phyloP scores from a whole-genome alignment of 2,329 filamentous ascomycete species.

The Grosmannia huntii region DNA sequence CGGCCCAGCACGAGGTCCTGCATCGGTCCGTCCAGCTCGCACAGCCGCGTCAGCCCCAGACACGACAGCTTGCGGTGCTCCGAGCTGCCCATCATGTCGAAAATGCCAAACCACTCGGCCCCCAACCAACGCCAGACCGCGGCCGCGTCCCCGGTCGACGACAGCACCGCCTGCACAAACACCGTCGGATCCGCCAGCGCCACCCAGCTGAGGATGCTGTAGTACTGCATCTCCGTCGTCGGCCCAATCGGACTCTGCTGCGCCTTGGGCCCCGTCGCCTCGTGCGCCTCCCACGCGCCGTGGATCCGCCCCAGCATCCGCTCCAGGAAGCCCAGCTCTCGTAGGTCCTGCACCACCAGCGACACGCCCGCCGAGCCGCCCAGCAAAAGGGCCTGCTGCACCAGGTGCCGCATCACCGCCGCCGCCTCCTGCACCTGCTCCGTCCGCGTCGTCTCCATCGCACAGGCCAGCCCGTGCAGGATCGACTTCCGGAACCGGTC shows the following conservation, averaged over 20 bases:
- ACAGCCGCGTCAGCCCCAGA: conserved; percentile 57
- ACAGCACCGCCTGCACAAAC: conserved; percentile 45
- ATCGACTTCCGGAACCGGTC: conserved; percentile 39
- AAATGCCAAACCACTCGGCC: conserved; percentile 53
- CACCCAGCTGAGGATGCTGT: conserved; percentile 69
- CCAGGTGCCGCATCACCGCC: conserved; percentile 50
- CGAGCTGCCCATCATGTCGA: conserved; percentile 54
- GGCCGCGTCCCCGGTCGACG: conserved; percentile 27
- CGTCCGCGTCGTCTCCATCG: conserved; percentile 39
- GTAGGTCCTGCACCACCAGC: conserved; percentile 52
- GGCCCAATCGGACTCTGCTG: conserved; percentile 51
- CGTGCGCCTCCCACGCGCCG: conserved; percentile 58
- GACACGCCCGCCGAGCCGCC: conserved; percentile 49
- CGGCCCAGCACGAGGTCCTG: conserved; percentile 44
- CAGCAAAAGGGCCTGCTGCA: conserved; percentile 48
- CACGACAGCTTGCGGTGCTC: conserved; percentile 59
- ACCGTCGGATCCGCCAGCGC: conserved; percentile 57
- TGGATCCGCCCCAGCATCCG: conserved; percentile 54
- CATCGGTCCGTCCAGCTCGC: conserved; percentile 48
- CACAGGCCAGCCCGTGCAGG: conserved; percentile 34
- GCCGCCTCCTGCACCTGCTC: conserved; percentile 46
- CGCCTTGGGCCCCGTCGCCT: conserved; percentile 69
- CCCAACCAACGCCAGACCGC: conserved; percentile 48
- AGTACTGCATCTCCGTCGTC: conserved; percentile 73
- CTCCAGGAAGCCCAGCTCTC: conserved; percentile 48